Percentiles rank a stretch among this genome's conserved stretches.
These are phyloP conservation scores for Hericium rajendrae DNA, from an alignment of 768 basidiomycete species.

Conservation along the genomic window DNA sequence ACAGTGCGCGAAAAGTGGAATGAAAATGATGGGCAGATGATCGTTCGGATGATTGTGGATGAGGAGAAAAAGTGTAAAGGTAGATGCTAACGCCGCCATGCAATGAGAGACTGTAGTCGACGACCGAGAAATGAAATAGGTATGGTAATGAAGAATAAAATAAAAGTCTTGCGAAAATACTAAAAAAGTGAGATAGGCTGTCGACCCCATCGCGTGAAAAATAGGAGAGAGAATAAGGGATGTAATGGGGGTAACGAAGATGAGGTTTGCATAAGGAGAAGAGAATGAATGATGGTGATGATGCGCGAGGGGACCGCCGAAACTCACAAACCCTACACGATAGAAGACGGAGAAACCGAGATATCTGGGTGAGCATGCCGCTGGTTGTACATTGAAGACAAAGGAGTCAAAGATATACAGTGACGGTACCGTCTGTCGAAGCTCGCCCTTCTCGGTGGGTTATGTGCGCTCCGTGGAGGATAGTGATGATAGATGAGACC, in stretches of 20 bases:
- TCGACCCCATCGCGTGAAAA: constrained; percentile 46
- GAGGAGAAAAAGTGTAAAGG: constrained; percentile 5
- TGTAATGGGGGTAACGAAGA: constrained; percentile 46
- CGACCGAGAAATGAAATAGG: constrained; percentile 30
- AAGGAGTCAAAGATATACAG: constrained; percentile 13
- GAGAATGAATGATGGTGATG: constrained; percentile 12
- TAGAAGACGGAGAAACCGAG: constrained; percentile 6
- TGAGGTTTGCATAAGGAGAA: constrained; percentile 36
- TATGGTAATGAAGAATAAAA: constrained; percentile 80
- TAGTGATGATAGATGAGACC: constrained; percentile 19
- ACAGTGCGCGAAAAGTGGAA: constrained; percentile 11
- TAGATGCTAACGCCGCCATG: constrained; percentile 13
- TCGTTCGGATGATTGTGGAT: constrained; percentile 15
- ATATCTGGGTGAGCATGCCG: constrained; percentile 11
- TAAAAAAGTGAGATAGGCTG: constrained; percentile 37
- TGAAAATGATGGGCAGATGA: constrained; percentile 13
- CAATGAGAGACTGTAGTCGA: constrained; percentile 27
- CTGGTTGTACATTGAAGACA: constrained; percentile 16
- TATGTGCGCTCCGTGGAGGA: constrained; percentile 12
- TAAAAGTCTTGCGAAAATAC: constrained; percentile 53
- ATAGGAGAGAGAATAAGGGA: constrained; percentile 35
- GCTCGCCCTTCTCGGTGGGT: constrained; percentile 6
- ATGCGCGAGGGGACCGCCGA: constrained; percentile 9
- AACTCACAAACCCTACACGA: constrained; percentile 15
- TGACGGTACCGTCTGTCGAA: constrained; percentile 11